phyloP scores from a whole-genome alignment of 2,329 filamentous ascomycete genomes.

The Botrytis aclada region DNA sequence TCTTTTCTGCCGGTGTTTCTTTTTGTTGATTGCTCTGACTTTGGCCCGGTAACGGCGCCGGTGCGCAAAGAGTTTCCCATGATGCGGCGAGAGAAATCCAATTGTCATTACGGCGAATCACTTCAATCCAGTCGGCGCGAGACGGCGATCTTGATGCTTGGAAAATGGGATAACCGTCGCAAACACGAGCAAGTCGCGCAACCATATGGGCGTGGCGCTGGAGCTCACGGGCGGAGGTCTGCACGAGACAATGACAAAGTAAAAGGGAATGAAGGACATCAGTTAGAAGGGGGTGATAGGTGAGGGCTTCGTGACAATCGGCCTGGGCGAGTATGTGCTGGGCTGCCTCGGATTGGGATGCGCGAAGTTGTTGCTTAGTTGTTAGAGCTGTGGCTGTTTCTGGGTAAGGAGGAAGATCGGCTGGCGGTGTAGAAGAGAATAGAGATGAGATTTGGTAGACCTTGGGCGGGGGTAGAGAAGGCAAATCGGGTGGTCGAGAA shows the following conservation, averaged over 20 bases:
- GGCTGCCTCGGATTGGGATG: conserved; percentile 34
- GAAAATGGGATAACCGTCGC: conserved; percentile 79
- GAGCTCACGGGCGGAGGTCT: conserved; percentile 75
- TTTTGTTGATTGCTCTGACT: conserved; percentile 38
- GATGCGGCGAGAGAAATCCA: conserved; percentile 63
- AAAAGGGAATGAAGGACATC: conserved; percentile 77
- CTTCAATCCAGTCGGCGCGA: conserved; percentile 76
- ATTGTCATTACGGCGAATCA: conserved; percentile 64
- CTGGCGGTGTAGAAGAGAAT: conserved; percentile 66
- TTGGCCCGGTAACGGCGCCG: conserved; percentile 50
- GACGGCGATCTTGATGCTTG: conserved; percentile 68
- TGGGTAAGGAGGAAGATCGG: conserved; percentile 67
- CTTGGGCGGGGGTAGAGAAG: conserved; percentile 48
- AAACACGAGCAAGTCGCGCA: conserved; percentile 68
- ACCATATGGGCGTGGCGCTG: conserved; percentile 80
- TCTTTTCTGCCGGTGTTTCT: conserved; percentile 52
- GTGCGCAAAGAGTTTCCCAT: conserved; percentile 71
- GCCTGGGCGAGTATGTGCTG: conserved; percentile 41
- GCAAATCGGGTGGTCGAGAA: conserved; percentile 37
- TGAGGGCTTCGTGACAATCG: conserved; percentile 61
- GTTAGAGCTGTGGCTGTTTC: conserved; percentile 40
- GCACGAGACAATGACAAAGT: conserved; percentile 73
- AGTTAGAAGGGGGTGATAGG: conserved; percentile 76
- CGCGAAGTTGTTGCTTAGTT: conserved; percentile 36
- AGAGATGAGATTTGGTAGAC: conserved; percentile 57